phyloP scores from a whole-genome alignment of 1,139 yeast species.

The Blastobotrys capitulatus region DNA sequence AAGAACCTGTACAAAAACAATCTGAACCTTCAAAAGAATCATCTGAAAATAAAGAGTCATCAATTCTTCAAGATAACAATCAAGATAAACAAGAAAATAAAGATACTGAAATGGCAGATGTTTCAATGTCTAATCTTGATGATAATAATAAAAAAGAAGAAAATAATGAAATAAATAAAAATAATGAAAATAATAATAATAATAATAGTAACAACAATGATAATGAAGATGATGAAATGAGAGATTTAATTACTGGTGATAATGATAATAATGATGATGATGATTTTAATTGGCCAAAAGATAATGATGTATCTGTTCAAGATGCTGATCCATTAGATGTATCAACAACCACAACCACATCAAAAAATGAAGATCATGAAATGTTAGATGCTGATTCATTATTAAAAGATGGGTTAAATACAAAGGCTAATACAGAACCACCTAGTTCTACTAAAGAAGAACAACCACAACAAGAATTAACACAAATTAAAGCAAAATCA shows the following conservation, averaged over 20 bases:
- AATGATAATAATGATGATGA: constrained; percentile 5
- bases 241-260: neutral
- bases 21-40: neutral
- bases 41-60: neutral
- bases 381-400: constrained; percentile 8
- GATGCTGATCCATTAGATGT: constrained; percentile 1
- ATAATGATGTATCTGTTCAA: neutral
- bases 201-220: neutral
- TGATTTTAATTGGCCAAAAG: constrained; percentile 11
- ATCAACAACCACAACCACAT: neutral
- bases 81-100: neutral
- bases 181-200: neutral
- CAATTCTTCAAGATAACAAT: neutral
- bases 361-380: constrained; percentile 5
- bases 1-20: too few species aligned
- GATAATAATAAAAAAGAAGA: neutral
- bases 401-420: neutral
- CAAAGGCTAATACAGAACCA: neutral
- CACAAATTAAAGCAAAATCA: neutral
- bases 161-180: neutral
- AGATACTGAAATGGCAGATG: too few species aligned
- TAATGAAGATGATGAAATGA: constrained; percentile 1
- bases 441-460: too few species aligned
- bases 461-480: neutral
- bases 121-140: too few species aligned